Evolutionary conservation across 2,329 filamentous ascomycete genomes (phyloP), one percentile per base, ranked within the genome.

Genomic region (Diaporthe citri): DNA sequence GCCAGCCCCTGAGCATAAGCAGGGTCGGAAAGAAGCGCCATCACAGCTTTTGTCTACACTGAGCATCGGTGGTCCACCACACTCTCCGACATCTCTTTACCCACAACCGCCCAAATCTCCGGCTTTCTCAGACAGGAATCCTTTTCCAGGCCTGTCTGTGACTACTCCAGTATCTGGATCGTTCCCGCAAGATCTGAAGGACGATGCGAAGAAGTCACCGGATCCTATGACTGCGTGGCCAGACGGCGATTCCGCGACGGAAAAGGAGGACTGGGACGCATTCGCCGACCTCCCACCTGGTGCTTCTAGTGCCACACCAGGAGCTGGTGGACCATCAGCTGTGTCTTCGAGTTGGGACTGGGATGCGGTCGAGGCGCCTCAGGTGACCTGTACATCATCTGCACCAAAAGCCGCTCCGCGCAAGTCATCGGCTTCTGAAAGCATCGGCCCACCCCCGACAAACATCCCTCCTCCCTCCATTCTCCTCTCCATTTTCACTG

Each of bases 401-500:
- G 55, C 67, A 25, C 72, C 22, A 64, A 80, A 69, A 76, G 80
- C 36, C 70, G 46, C 73, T 76, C 59, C 67, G 74, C 41, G 66
- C 77, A 78, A 78, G 57, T 22, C 71, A 17, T 72, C 71, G 9
- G 62, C 55, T 7, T 46, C 72, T 22, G 60, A 74, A 25, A 82
- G 86, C 74, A 81, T 82, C 52, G 81, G 82, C 7, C 85, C 87
- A 34, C 93, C 95, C 8, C 95, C 95, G 7, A 95, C 92, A 25
- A 98, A 98, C 80, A 92, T 98, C 10, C 96, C 96, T 13, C 96
- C 96, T 6, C 96, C 96, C 1, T 94, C 94, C 0, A 89, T 97
- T 28, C 87, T 98, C 20, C 88, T 98, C 31, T 92, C 94, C 12
- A 83, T 95, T 10, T 95, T 98, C 78, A 91, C 94, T 0, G 86